Percentiles rank a stretch among this genome's conserved stretches.
Conservation (phyloP, 495 filamentous ascomycete species). For the Penicillium desertorum region DNA sequence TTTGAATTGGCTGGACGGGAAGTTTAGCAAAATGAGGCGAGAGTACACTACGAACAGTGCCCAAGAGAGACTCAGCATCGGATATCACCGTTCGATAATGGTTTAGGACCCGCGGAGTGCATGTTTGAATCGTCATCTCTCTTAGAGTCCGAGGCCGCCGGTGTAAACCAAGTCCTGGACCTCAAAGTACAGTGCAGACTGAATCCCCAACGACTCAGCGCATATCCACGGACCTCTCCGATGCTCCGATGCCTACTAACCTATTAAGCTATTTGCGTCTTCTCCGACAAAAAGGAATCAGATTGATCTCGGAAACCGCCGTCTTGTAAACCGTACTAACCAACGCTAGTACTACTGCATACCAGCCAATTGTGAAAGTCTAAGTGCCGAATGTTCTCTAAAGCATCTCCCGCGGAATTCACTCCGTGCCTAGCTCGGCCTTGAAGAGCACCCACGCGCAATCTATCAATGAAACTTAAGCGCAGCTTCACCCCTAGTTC, state of each 20-base stretch:
- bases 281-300: not conserved
- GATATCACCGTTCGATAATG: not conserved
- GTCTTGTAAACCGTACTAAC: not conserved
- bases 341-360: not conserved
- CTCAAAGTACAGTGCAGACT: conserved; percentile 14
- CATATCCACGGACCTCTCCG: conserved; percentile 12
- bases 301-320: not conserved
- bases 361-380: not conserved
- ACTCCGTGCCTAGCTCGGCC: not conserved
- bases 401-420: not conserved
- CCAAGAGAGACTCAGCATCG: not conserved
- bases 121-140: not conserved
- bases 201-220: not conserved
- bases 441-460: not conserved
- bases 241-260: conserved; percentile 11
- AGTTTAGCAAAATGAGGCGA: not conserved
- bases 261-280: not conserved
- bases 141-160: not conserved
- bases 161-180: conserved; percentile 12
- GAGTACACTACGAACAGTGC: not conserved
- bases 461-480: not conserved
- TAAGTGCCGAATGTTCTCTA: not conserved
- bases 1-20: not conserved
- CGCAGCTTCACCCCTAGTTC: not conserved
- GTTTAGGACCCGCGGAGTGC: not conserved